These are phyloP conservation scores for Monsonia emarginata DNA, from an alignment of 441 rosid species.

Conservation along the genomic window DNA sequence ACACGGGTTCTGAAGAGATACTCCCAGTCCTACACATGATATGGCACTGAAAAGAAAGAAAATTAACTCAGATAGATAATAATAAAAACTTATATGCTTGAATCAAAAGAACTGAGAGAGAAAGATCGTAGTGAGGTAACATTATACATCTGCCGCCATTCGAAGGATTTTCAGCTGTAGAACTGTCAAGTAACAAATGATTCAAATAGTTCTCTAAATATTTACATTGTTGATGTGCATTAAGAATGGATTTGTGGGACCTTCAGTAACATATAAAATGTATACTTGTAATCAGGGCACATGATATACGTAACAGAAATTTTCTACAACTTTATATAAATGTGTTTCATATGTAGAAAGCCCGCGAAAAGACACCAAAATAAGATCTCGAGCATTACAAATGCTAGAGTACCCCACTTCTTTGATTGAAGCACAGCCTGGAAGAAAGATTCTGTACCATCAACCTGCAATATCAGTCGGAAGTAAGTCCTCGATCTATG, in stretches of 20 bases:
- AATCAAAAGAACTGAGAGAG: background rate
- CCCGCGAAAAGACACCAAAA: slow-evolving; percentile 46
- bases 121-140: background rate
- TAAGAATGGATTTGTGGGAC: background rate
- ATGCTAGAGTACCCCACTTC: slow-evolving; percentile 43
- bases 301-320: background rate
- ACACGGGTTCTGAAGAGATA: too few species aligned
- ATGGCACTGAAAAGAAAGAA: background rate
- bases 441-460: slow-evolving; percentile 29
- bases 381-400: slow-evolving; percentile 40
- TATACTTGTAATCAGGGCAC: background rate
- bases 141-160: background rate
- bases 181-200: background rate
- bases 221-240: background rate
- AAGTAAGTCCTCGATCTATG: background rate
- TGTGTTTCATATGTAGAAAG: slow-evolving; percentile 35
- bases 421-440: slow-evolving; percentile 29
- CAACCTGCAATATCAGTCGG: slow-evolving; percentile 28
- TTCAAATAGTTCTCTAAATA: background rate
- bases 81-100: background rate
- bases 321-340: slow-evolving; percentile 31
- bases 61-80: background rate
- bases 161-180: background rate
- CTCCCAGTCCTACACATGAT: background rate
- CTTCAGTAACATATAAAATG: background rate